Evolutionary conservation across 257 asterid genomes (phyloP).

Genomic region (Primulina eburnea): DNA sequence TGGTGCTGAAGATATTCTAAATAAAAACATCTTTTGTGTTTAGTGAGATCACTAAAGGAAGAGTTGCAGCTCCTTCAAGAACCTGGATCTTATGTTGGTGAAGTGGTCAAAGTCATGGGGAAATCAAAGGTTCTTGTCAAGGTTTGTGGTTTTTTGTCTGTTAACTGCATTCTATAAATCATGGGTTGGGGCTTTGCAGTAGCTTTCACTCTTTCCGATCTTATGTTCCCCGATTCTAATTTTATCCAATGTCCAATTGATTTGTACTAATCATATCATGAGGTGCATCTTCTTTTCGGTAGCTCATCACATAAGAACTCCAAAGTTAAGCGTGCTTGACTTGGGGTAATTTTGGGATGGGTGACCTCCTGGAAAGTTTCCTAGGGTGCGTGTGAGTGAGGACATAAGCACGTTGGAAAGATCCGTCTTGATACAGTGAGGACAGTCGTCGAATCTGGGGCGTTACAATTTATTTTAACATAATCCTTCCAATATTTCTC

Average conservation of each 20-base stretch:
- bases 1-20: conserved; percentile 6
- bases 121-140: conserved; percentile 92
- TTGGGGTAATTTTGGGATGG: too few species aligned
- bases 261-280: too few species aligned
- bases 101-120: conserved; percentile 98
- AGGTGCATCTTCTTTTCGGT: too few species aligned
- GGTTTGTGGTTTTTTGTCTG: conserved; percentile 38
- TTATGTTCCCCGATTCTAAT: background rate
- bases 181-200: background rate
- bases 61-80: conserved; percentile 97
- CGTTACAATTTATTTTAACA: too few species aligned
- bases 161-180: conserved; percentile 5
- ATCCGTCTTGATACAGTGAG: too few species aligned
- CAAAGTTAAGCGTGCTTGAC: too few species aligned
- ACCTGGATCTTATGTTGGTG: conserved; percentile 96
- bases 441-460: too few species aligned
- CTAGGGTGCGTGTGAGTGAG: too few species aligned
- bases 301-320: too few species aligned
- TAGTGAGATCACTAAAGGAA: conserved; percentile 88
- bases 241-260: background rate
- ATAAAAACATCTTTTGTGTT: conserved; percentile 2
- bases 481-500: too few species aligned
- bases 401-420: too few species aligned
- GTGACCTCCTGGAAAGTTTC: too few species aligned
- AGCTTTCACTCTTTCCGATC: background rate